These are phyloP conservation scores for Pleodorina starrii DNA, from an alignment of 139 green algal species.

Conservation along the genomic window DNA sequence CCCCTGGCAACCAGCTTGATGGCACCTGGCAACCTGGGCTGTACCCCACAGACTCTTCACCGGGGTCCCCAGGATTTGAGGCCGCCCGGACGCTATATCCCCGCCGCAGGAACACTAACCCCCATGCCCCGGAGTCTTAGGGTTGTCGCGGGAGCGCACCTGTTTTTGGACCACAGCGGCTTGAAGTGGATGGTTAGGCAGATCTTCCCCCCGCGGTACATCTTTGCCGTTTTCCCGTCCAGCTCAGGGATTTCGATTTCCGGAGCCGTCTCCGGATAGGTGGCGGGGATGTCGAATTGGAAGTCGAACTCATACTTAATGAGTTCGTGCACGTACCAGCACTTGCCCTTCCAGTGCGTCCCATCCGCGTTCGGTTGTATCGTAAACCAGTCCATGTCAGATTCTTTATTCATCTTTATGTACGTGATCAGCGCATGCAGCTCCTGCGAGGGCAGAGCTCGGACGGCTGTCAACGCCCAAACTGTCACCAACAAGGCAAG, in stretches of 20 bases:
- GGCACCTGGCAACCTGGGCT: too few relatives aligned
- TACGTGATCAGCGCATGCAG: constrained; percentile 94
- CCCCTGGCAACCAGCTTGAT: too few relatives aligned
- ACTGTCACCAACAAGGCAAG: neutral
- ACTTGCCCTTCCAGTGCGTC: constrained; percentile 90
- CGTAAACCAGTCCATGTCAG: constrained; percentile 97
- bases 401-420: constrained; percentile 95
- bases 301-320: constrained; percentile 98
- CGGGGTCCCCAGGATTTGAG: too few relatives aligned
- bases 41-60: too few relatives aligned
- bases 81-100: too few relatives aligned
- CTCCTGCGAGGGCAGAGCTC: constrained; percentile 74
- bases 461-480: neutral
- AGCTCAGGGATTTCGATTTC: constrained; percentile 97
- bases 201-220: constrained; percentile 98
- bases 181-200: constrained; percentile 99
- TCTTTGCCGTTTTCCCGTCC: constrained; percentile 97
- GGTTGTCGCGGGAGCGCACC: too few relatives aligned
- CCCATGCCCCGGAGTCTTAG: too few relatives aligned
- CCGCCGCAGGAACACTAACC: too few relatives aligned
- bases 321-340: constrained; percentile 95
- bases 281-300: constrained; percentile 95
- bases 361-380: constrained; percentile 88
- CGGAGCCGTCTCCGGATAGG: constrained; percentile 91
- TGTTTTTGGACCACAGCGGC: constrained; percentile 94